These are phyloP conservation scores for Platanthera zijinensis DNA, from an alignment of 106 monocot genomes.

Conservation along the genomic window DNA sequence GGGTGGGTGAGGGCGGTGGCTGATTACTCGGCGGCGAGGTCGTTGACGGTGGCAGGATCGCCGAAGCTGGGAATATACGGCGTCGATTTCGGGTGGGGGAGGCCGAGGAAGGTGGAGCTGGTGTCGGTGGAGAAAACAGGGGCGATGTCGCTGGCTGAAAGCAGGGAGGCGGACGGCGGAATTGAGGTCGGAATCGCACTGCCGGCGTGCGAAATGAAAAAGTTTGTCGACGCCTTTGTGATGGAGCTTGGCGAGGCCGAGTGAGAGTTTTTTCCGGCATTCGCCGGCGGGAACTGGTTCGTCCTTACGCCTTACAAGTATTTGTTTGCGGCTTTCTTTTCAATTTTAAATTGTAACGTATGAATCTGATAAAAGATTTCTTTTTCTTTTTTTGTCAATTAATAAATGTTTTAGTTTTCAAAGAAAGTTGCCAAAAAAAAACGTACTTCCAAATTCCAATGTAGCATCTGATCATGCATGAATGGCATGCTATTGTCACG, in stretches of 20 bases:
- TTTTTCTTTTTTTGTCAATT: too few species aligned
- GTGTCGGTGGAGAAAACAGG: conserved; percentile 24
- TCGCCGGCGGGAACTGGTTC: background rate
- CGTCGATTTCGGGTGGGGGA: conserved; percentile 27
- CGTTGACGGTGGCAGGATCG: conserved; percentile 21
- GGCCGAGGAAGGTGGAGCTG: conserved; percentile 25
- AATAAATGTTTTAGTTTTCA: too few species aligned
- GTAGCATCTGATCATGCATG: too few species aligned
- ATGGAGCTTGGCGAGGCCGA: background rate
- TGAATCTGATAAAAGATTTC: too few species aligned
- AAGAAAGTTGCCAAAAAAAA: too few species aligned
- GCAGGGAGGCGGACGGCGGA: conserved; percentile 23
- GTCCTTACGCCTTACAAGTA: too few species aligned
- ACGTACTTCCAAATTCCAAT: too few species aligned
- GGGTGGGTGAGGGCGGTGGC: background rate
- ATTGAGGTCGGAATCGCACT: conserved; percentile 32
- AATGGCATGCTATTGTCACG: too few species aligned
- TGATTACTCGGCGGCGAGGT: background rate
- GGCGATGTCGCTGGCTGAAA: conserved; percentile 36
- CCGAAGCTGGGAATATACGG: conserved; percentile 25
- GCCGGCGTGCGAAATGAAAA: conserved; percentile 21
- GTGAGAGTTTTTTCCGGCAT: background rate
- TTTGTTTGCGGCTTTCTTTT: too few species aligned
- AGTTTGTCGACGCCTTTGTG: conserved; percentile 12
- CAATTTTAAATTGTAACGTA: too few species aligned